Base-by-base conservation (phyloP, 1,284 basidiomycete genomes). In the Taiwanofungus camphoratus region DNA sequence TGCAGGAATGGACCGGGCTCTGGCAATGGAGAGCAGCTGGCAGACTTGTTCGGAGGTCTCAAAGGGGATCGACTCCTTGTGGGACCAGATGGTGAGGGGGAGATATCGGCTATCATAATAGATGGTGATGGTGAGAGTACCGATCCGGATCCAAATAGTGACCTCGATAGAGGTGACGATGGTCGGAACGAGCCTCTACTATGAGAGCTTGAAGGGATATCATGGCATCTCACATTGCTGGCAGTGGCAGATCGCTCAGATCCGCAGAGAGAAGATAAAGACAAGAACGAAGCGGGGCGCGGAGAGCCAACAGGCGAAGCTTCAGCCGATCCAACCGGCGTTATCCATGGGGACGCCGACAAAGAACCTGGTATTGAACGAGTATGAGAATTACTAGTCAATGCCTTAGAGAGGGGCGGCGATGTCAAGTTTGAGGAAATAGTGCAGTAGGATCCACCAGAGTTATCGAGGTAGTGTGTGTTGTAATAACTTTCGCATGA, bases 391-490 rank as follows among this genome's bases (percentile, higher is more conserved):
- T n/a, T n/a, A n/a, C 36, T 16, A 29, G 16, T 46, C 24, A 2
- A 30, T 24, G n/a, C 45, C 31, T 35, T 30, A 9, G 39, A 44
- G 21, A 29, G 26, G 13, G 34, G 23, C 34, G 41, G 40, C 1
- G 56, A 47, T 4, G 50, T 46, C 24, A 57, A 37, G 32, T 56
- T 56, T 16, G 50, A 47, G 15, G 57, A 57, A 5, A 58, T 34
- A 2, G 57, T 52, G 26, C 54, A 53, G 4, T 46, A 45, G 8
- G 57, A 56, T 11, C 42, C 33, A 31, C 50, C 44, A 1, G 48
- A 13, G 26, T 27, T 13, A 13, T 27, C 26, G 8, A 13, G 7
- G 8, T 27, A 13, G 26, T 27, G 40, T 50, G 55, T 0, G 56
- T 48, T 15, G 40, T 37, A 12, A 51, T 42, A 2, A 40, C 41